These are phyloP conservation scores for Calonectria pseudoreteaudii DNA, from an alignment of 2,329 filamentous ascomycete genomes.

Conservation along the genomic window DNA sequence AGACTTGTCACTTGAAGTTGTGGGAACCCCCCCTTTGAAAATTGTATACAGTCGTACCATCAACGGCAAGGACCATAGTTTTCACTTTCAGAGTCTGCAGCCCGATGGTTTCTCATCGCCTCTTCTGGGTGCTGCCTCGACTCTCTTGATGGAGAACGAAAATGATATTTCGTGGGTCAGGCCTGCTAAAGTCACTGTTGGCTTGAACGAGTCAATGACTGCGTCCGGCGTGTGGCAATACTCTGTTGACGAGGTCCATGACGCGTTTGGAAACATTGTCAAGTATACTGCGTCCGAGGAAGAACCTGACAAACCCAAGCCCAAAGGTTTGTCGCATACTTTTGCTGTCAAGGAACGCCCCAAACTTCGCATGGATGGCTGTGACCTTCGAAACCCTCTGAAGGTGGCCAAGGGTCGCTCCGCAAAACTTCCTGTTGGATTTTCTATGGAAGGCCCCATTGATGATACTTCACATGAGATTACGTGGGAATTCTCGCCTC, in stretches of 20 bases:
- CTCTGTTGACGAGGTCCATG: slow-evolving; percentile 89
- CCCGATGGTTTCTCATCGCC: slow-evolving; percentile 88
- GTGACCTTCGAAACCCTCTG: slow-evolving; percentile 83
- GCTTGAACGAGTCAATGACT: slow-evolving; percentile 90
- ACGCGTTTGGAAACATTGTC: slow-evolving; percentile 88
- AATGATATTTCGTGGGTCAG: slow-evolving; percentile 86
- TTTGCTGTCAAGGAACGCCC: slow-evolving; percentile 92
- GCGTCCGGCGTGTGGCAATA: slow-evolving; percentile 87
- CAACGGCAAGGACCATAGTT: slow-evolving; percentile 84
- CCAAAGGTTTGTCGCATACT: slow-evolving; percentile 75
- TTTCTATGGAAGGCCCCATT: slow-evolving; percentile 69
- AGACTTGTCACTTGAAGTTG: slow-evolving; percentile 83
- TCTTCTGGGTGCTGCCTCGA: slow-evolving; percentile 71
- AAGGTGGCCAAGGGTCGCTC: slow-evolving; percentile 83
- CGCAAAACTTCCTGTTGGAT: slow-evolving; percentile 77
- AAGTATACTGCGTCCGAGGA: slow-evolving; percentile 77
- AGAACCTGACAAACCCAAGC: slow-evolving; percentile 74
- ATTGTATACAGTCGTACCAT: slow-evolving; percentile 92
- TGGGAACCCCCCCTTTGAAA: slow-evolving; percentile 90
- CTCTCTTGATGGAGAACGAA: slow-evolving; percentile 69
- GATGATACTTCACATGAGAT: slow-evolving; percentile 77
- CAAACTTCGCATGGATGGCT: slow-evolving; percentile 76
- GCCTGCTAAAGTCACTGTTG: slow-evolving; percentile 79
- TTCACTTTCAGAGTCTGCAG: slow-evolving; percentile 93
- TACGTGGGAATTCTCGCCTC: slow-evolving; percentile 84